These are phyloP conservation scores for Moesziomyces parantarcticus DNA, from an alignment of 1,284 basidiomycete genomes.

Conservation along the genomic window DNA sequence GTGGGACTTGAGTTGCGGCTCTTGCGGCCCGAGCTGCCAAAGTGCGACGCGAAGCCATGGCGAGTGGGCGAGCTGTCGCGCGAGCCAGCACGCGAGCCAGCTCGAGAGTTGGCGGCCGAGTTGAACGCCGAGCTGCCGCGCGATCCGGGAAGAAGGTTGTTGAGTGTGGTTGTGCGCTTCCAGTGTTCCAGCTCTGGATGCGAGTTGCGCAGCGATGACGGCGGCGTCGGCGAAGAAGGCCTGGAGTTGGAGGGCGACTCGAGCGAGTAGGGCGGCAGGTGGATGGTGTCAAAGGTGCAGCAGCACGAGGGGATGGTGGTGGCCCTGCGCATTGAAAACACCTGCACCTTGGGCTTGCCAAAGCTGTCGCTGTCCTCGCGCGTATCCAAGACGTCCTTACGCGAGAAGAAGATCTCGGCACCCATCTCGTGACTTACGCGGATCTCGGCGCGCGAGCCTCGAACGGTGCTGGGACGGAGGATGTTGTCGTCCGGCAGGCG, in stretches of 20 bases:
- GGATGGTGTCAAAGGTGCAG: constrained; percentile 63
- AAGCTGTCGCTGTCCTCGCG: constrained; percentile 56
- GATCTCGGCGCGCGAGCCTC: constrained; percentile 63
- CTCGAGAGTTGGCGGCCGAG: constrained; percentile 27
- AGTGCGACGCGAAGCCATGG: constrained; percentile 46
- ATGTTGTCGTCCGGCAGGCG: constrained; percentile 63
- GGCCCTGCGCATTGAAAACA: constrained; percentile 63
- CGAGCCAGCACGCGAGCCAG: constrained; percentile 44
- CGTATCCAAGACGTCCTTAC: constrained; percentile 57
- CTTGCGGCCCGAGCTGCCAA: constrained; percentile 39
- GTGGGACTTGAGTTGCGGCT: constrained; percentile 49
- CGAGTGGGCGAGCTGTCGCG: constrained; percentile 56
- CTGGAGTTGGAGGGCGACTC: constrained; percentile 57
- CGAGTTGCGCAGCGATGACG: constrained; percentile 29
- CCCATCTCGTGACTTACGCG: constrained; percentile 65
- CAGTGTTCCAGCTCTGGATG: constrained; percentile 57
- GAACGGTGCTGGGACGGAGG: constrained; percentile 61
- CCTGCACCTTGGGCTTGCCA: constrained; percentile 65
- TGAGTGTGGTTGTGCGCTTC: constrained; percentile 58
- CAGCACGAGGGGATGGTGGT: constrained; percentile 61
- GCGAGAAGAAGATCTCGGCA: constrained; percentile 64
- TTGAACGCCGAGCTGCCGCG: constrained; percentile 40
- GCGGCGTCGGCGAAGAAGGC: constrained; percentile 54
- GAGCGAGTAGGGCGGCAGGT: constrained; percentile 64
- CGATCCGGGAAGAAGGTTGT: constrained; percentile 47